Evolutionary conservation across 2,329 filamentous ascomycete species (phyloP).

Genomic region (Myriosclerotinia duriaeana): DNA sequence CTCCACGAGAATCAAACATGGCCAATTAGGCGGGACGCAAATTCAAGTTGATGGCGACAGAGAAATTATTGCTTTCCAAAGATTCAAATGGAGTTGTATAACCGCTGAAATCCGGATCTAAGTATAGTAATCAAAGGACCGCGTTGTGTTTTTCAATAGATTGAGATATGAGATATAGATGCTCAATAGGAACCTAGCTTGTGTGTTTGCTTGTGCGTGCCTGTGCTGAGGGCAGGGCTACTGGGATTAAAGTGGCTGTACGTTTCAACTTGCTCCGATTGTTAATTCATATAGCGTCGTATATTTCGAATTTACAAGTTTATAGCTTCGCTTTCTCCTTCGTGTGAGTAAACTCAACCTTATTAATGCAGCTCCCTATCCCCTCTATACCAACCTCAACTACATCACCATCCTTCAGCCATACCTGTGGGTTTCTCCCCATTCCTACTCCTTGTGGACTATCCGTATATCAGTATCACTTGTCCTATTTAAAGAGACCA

Average conservation of each 20-base stretch:
- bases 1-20: no score
- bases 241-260: background rate
- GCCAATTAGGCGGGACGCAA: no score
- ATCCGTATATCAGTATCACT: background rate
- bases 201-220: background rate
- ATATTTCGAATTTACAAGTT: background rate
- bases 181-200: background rate
- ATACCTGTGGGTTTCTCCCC: constrained; percentile 64
- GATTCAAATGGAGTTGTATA: no score
- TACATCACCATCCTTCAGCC: constrained; percentile 68
- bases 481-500: background rate
- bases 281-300: background rate
- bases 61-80: no score
- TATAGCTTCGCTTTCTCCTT: constrained; percentile 39
- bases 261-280: background rate
- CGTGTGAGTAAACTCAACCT: constrained; percentile 47
- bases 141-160: background rate
- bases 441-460: constrained; percentile 68
- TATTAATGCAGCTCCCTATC: constrained; percentile 61
- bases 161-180: background rate
- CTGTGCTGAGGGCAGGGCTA: background rate
- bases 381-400: constrained; percentile 67
- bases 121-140: no score
- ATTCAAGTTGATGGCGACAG: no score
- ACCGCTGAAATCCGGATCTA: no score